Conservation (phyloP, 2,329 filamentous ascomycete species). For the Cercospora sp. region DNA sequence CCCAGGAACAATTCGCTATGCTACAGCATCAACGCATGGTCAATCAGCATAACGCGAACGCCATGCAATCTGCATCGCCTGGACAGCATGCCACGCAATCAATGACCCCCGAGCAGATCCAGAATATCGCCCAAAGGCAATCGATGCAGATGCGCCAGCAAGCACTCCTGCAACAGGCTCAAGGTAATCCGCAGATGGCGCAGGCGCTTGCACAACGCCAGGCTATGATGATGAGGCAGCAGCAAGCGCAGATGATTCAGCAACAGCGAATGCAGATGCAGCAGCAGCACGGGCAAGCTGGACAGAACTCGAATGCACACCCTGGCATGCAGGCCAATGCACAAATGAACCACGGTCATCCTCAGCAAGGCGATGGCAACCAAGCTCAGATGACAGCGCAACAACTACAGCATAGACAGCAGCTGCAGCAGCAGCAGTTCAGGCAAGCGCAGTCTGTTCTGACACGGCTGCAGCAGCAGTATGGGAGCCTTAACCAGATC, state of each 20-base stretch:
- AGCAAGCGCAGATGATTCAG: constrained; percentile 25
- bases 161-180: constrained; percentile 31
- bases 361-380: constrained; percentile 29
- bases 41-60: constrained; percentile 30
- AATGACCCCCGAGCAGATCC: constrained; percentile 39
- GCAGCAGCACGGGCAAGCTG: constrained; percentile 25
- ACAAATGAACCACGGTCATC: constrained; percentile 30
- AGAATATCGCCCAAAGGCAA: constrained; percentile 39
- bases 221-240: constrained; percentile 31
- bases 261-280: constrained; percentile 14
- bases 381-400: constrained; percentile 29
- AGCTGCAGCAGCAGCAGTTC: constrained; percentile 25
- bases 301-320: constrained; percentile 25
- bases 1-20: constrained; percentile 38
- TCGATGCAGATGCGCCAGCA: constrained; percentile 36
- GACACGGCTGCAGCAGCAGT: constrained; percentile 25
- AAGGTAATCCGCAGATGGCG: constrained; percentile 27
- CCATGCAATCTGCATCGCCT: constrained; percentile 27
- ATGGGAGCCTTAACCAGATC: constrained; percentile 27
- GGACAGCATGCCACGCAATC: constrained; percentile 21
- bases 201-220: constrained; percentile 29
- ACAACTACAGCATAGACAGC: constrained; percentile 26
- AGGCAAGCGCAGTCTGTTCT: constrained; percentile 28
- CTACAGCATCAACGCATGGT: constrained; percentile 37
- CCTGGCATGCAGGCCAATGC: constrained; percentile 26